A percentile compares a stretch with the other conserved stretches of the same genome.
phyloP scores from a whole-genome alignment of 306 rosid species.

The Spatholobus suberectus region DNA sequence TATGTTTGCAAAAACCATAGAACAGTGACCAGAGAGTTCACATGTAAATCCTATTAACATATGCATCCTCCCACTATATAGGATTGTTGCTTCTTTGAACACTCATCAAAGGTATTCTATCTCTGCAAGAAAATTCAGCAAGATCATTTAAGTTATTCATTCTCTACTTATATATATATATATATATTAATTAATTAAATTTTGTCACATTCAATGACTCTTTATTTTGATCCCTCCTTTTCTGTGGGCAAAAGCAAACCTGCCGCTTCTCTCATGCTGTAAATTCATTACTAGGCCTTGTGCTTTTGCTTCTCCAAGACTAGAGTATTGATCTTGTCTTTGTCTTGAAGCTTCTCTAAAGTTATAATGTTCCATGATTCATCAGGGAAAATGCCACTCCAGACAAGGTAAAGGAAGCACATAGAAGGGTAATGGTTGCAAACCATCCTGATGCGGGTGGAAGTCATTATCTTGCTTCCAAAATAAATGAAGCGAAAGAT shows the following conservation, averaged over 20 bases:
- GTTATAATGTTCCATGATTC: conserved; percentile 29
- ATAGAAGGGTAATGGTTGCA: conserved; percentile 79
- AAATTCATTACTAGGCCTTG: not conserved
- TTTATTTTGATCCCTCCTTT: not conserved
- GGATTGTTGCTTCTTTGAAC: not conserved
- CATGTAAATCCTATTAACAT: not conserved
- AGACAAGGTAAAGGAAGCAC: conserved; percentile 80
- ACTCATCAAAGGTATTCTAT: not conserved
- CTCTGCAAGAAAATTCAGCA: not conserved
- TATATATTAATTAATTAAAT: no score
- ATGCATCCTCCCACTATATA: not conserved
- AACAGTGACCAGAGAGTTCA: not conserved
- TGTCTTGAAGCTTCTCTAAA: not conserved
- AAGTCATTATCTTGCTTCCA: conserved; percentile 82
- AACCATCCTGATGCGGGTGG: conserved; percentile 89
- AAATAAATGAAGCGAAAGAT: conserved; percentile 80
- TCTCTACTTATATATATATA: not conserved
- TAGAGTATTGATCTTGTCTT: not conserved
- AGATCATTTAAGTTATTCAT: not conserved
- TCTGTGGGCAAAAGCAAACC: not conserved
- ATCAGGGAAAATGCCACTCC: conserved; percentile 65
- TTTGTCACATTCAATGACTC: not conserved
- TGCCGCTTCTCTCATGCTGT: not conserved
- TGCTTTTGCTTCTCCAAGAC: not conserved
- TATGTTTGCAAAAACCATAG: not conserved